These are phyloP conservation scores for Ustilago crameri DNA, from an alignment of 1,284 basidiomycete genomes.

Conservation along the genomic window DNA sequence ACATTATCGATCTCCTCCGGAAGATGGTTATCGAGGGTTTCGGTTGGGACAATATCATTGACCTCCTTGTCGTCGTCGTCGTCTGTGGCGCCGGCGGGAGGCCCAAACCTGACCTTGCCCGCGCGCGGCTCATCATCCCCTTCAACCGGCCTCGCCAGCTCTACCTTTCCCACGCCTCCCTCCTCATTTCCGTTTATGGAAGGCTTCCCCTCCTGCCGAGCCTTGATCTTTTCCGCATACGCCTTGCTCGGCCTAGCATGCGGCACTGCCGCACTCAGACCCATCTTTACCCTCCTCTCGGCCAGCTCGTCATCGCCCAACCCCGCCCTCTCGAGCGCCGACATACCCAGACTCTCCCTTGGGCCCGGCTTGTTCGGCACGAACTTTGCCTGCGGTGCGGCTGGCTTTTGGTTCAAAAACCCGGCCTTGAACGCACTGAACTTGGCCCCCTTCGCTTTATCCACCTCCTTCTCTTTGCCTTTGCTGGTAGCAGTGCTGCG, in stretches of 20 bases:
- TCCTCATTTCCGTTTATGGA: conserved; percentile 1
- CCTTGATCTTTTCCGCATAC: conserved; percentile 57
- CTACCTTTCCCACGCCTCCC: conserved; percentile 6
- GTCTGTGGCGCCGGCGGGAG: conserved; percentile 9
- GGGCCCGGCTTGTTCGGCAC: conserved; percentile 34
- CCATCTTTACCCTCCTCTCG: conserved; percentile 35
- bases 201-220: conserved; percentile 16
- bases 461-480: conserved; percentile 1
- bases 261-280: conserved; percentile 58
- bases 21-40: conserved; percentile 76
- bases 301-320: conserved; percentile 50
- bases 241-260: conserved; percentile 66
- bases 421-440: conserved; percentile 61
- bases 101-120: conserved; percentile 46
- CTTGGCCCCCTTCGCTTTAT: conserved; percentile 28
- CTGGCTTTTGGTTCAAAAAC: conserved; percentile 48
- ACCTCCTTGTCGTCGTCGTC: conserved; percentile 27
- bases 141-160: conserved; percentile 34
- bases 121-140: conserved; percentile 42
- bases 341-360: conserved; percentile 54
- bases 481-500: conserved; percentile 4
- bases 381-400: conserved; percentile 16
- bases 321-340: conserved; percentile 58
- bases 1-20: conserved; percentile 70
- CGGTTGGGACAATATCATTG: conserved; percentile 17